phyloP scores from a whole-genome alignment of 2,329 filamentous ascomycete species.

The Chaetomium sp. region DNA sequence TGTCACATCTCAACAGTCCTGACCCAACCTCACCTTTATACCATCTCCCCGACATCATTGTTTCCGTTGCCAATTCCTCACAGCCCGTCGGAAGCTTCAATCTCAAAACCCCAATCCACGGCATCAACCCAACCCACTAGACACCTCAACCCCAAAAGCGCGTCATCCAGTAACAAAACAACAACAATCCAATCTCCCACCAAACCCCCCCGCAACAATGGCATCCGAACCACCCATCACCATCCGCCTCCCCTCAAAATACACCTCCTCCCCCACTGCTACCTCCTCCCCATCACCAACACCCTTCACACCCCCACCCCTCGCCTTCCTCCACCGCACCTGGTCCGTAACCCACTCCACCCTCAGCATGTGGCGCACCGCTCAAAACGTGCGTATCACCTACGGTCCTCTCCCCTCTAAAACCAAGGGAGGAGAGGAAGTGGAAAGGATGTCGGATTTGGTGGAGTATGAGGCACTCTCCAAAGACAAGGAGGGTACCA shows the following conservation, averaged over 20 bases:
- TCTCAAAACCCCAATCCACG: no score
- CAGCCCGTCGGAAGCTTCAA: no score
- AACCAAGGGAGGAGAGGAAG: background rate
- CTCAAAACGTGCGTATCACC: slow-evolving; percentile 73
- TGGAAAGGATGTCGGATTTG: slow-evolving; percentile 53
- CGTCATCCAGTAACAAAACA: background rate
- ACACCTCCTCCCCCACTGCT: slow-evolving; percentile 28
- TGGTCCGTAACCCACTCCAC: slow-evolving; percentile 73
- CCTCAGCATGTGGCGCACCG: slow-evolving; percentile 71
- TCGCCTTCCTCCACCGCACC: slow-evolving; percentile 56
- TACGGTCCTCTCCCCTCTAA: slow-evolving; percentile 50
- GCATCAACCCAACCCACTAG: background rate
- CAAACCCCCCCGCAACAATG: no score
- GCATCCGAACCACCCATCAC: slow-evolving; percentile 23
- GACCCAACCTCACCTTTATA: background rate
- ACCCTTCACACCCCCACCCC: slow-evolving; percentile 39
- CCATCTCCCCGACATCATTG: background rate
- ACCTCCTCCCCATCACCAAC: slow-evolving; percentile 17
- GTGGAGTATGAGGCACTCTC: slow-evolving; percentile 60
- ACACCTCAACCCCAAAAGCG: background rate
- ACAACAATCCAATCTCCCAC: background rate
- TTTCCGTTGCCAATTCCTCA: background rate
- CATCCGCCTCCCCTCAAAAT: slow-evolving; percentile 45
- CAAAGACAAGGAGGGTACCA: no score
- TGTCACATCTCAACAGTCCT: no score